phyloP scores from a whole-genome alignment of 331 rosid species.

The Malus hybrid region DNA sequence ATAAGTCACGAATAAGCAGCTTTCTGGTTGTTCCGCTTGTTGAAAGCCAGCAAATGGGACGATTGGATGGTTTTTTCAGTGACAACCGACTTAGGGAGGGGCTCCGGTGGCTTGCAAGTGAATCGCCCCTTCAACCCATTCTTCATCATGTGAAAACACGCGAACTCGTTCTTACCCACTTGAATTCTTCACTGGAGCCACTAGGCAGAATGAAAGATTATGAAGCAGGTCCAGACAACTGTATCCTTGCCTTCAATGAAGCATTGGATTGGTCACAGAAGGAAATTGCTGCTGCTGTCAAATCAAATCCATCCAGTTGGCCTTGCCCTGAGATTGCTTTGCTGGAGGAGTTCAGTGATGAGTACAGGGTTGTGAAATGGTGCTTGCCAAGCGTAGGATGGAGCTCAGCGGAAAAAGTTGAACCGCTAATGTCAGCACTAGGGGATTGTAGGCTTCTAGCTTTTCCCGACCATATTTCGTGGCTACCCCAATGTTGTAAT shows the following conservation, averaged over 20 bases:
- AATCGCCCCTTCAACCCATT: slow-evolving; percentile 67
- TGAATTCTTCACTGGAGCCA: slow-evolving; percentile 41
- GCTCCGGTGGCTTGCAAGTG: slow-evolving; percentile 78
- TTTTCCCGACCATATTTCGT: slow-evolving; percentile 46
- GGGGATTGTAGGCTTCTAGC: slow-evolving; percentile 54
- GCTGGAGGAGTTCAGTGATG: slow-evolving; percentile 42
- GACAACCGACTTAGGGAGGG: slow-evolving; percentile 68
- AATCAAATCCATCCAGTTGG: slow-evolving; percentile 56
- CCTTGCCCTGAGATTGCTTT: slow-evolving; percentile 77
- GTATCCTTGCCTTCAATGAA: slow-evolving; percentile 69
- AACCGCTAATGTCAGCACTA: slow-evolving; percentile 44
- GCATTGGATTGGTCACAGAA: slow-evolving; percentile 57
- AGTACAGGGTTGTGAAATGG: slow-evolving; percentile 23
- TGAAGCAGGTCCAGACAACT: slow-evolving; percentile 52
- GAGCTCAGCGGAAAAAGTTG: slow-evolving; percentile 55
- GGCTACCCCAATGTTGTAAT: slow-evolving; percentile 44
- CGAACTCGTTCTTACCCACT: slow-evolving; percentile 52
- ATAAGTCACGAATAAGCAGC: slow-evolving; percentile 48
- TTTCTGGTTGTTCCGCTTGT: slow-evolving; percentile 53
- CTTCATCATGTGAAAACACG: slow-evolving; percentile 37
- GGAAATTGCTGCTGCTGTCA: slow-evolving; percentile 50
- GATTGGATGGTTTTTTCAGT: slow-evolving; percentile 57
- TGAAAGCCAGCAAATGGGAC: slow-evolving; percentile 42
- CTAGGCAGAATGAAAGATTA: slow-evolving; percentile 31
- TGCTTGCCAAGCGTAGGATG: slow-evolving; percentile 62